A percentile compares a stretch with the other conserved stretches of the same genome.
Conservation (phyloP, 108 stramenopile genomes). For the Cyclotella baltica region DNA sequence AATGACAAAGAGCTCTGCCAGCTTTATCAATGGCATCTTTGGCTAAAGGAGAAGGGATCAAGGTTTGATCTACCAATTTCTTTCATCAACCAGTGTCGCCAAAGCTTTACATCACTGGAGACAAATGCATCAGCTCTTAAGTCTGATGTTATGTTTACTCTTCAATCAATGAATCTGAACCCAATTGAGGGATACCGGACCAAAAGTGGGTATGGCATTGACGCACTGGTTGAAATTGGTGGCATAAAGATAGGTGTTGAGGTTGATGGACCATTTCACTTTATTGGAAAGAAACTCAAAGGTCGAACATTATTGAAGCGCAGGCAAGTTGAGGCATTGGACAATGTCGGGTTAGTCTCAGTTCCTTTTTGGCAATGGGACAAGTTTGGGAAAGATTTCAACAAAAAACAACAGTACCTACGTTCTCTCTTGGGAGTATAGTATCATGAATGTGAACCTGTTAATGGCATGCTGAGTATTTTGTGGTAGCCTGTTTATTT, state of each 20-base stretch:
- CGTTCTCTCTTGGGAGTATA: background rate
- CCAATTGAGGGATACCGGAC: constrained; percentile 20
- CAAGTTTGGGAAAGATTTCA: background rate
- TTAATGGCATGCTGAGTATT: too few relatives aligned
- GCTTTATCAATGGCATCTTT: too few relatives aligned
- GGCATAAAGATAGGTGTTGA: constrained; percentile 17
- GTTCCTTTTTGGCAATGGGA: background rate
- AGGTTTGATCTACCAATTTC: too few relatives aligned
- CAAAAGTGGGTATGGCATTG: constrained; percentile 25
- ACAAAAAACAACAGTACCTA: background rate
- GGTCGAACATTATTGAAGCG: constrained; percentile 3
- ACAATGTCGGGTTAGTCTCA: too few relatives aligned
- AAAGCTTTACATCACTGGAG: background rate
- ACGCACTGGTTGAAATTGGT: constrained; percentile 5
- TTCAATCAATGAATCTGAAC: constrained; percentile 1
- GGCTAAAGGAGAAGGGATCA: too few relatives aligned
- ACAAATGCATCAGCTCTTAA: background rate
- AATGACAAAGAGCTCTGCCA: background rate
- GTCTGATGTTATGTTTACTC: background rate
- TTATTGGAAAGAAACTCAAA: constrained; percentile 8
- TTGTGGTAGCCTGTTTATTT: too few relatives aligned
- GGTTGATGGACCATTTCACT: constrained; percentile 30
- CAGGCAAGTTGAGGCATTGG: background rate
- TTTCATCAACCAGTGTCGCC: too few relatives aligned
- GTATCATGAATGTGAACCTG: background rate